phyloP scores from a whole-genome alignment of 192 early-diverging fungal genomes.

The Backusella psychrophila region DNA sequence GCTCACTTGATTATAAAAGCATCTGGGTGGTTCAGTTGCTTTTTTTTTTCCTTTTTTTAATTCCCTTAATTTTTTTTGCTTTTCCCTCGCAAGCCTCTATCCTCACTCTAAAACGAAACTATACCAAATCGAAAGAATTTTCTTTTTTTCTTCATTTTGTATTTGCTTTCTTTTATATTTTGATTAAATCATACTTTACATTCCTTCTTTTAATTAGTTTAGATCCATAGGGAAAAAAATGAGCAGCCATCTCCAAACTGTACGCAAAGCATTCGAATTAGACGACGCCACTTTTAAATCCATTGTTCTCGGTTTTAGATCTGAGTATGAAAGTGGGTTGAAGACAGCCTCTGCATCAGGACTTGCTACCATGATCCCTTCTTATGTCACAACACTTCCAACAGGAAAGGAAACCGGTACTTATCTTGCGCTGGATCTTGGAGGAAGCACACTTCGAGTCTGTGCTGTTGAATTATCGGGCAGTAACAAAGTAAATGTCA shows the following conservation, averaged over 20 bases:
- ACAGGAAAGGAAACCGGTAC: conserved; percentile 81
- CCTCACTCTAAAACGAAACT: not conserved
- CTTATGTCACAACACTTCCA: conserved; percentile 78
- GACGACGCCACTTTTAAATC: conserved; percentile 7
- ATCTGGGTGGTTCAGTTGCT: conserved; percentile 1
- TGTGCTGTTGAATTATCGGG: conserved; percentile 78
- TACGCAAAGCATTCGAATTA: conserved; percentile 24
- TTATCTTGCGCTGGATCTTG: conserved; percentile 89
- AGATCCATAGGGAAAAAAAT: not conserved
- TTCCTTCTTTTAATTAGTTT: not conserved
- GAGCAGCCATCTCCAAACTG: not conserved
- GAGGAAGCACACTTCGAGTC: conserved; percentile 93
- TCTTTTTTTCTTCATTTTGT: conserved; percentile 1
- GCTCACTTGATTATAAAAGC: conserved; percentile 9
- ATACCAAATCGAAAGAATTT: conserved; percentile 2
- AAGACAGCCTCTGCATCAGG: conserved; percentile 34
- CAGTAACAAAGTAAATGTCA: conserved; percentile 54
- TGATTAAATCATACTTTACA: not conserved
- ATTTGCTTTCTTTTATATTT: not conserved
- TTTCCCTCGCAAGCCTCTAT: not conserved
- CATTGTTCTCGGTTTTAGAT: conserved; percentile 23
- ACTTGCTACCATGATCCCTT: conserved; percentile 81
- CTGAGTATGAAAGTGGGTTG: conserved; percentile 24
- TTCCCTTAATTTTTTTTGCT: not conserved
- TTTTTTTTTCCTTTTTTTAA: conserved; percentile 10